Base-by-base conservation (phyloP, 208 protist species). In the Acanthamoeba rhysodes region DNA sequence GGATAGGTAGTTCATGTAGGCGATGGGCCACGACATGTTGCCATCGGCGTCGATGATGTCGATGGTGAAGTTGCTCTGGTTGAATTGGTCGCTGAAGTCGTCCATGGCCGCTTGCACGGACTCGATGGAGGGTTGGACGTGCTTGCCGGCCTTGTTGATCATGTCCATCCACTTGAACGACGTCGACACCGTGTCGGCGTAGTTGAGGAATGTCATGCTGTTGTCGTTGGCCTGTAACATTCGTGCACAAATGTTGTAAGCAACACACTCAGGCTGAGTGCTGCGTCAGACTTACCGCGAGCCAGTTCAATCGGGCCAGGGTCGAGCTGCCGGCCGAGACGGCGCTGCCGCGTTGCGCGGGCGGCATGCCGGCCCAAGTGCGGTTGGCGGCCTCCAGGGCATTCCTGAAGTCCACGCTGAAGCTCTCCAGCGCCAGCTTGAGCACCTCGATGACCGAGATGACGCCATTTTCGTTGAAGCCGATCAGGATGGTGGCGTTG, bases 131-230 rank as follows among this genome's bases (percentile, higher is more conserved):
- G 85, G 85, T 29, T 2, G 7, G 6, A 92, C 85, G 20, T 48
- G 4, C 29, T 72, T 41, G 85, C 85, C 85, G 29, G 85, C 85
- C 62, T 53, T 92, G 85, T 92, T 92, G 32, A 57, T 70, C 85
- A 92, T 72, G 48, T 74, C 53, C 85, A 92, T 70, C 62, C 85
- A 74, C 62, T 64, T 64, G 85, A 92, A 59, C 10, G 34, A 18
- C 45, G 48, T 22, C 14, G 78, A 59, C 27, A 29, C 27, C 45
- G 57, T 45, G 37, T 72, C 57, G 34, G 53, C 29, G 37, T 74
- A 92, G 57, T 20, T 70, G 48, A 92, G 34, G 41, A 92, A 70
- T 9, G 85, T 92, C 85, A 92, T 92, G 48, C 37, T 53, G 37
- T 74, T 74, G 41, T 92, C 45, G 34, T 20, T 16, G 14, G 12